Percentiles rank a stretch among this genome's conserved stretches.
These are phyloP conservation scores for Hyaloperonospora brassicae DNA, from an alignment of 352 stramenopile species.

Conservation along the genomic window DNA sequence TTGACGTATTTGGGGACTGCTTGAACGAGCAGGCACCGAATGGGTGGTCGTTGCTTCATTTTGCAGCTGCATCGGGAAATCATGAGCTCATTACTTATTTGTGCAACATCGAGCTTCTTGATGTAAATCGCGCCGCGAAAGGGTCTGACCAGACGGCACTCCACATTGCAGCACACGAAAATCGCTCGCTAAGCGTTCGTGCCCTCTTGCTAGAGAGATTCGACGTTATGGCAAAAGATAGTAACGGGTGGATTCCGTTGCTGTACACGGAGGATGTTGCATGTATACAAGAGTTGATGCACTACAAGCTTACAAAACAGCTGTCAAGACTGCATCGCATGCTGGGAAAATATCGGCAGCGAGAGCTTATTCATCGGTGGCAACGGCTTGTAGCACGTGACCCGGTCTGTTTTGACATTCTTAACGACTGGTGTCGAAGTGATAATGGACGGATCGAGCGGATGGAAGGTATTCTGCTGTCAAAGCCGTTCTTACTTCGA, in stretches of 20 bases:
- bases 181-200: constrained; percentile 28
- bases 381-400: constrained; percentile 35
- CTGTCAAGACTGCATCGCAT: constrained; percentile 47
- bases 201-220: constrained; percentile 32
- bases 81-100: constrained; percentile 39
- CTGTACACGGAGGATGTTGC: constrained; percentile 22
- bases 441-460: constrained; percentile 40
- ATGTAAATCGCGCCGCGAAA: constrained; percentile 34
- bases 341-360: constrained; percentile 33
- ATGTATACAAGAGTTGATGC: constrained; percentile 44
- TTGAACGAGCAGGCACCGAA: constrained; percentile 29
- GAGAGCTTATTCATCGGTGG: constrained; percentile 43
- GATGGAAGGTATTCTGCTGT: constrained; percentile 43
- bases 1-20: constrained; percentile 54
- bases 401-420: constrained; percentile 41
- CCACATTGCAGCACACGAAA: constrained; percentile 41
- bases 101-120: constrained; percentile 24
- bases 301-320: constrained; percentile 52
- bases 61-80: constrained; percentile 39
- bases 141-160: constrained; percentile 45
- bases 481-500: constrained; percentile 43
- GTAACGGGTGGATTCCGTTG: constrained; percentile 40
- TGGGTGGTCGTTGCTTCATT: constrained; percentile 50
- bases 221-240: constrained; percentile 40
- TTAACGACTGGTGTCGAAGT: constrained; percentile 63